Evolutionary conservation across 768 basidiomycete genomes (phyloP).

Genomic region (Mycena leptocephala): DNA sequence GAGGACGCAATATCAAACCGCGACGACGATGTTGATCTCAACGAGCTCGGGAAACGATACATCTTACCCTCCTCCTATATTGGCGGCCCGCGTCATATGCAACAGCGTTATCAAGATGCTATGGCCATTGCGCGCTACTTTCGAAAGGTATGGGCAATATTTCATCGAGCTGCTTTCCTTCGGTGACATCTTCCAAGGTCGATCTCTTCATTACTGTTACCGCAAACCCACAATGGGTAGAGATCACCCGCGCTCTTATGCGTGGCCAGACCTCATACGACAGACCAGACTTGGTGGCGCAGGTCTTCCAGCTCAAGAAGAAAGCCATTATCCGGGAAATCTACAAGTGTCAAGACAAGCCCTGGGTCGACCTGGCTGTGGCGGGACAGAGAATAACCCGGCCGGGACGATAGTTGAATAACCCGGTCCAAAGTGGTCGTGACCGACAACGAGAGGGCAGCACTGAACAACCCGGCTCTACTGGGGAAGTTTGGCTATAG

Average conservation of each 20-base stretch:
- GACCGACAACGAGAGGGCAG: too few species aligned
- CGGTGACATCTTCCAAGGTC: too few species aligned
- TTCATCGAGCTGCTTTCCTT: too few species aligned
- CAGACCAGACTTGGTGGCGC: constrained; percentile 64
- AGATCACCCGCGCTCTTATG: constrained; percentile 46
- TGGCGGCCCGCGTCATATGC: constrained; percentile 50
- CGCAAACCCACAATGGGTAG: not conserved
- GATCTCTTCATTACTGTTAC: not conserved
- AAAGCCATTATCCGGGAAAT: constrained; percentile 56
- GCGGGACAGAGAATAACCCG: too few species aligned
- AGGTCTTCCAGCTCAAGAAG: constrained; percentile 64
- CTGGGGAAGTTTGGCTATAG: too few species aligned
- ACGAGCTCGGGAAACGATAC: too few species aligned
- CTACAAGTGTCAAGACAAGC: too few species aligned
- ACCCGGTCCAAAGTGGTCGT: too few species aligned
- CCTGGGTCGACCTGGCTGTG: too few species aligned
- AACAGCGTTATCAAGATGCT: constrained; percentile 53
- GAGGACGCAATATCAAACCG: constrained; percentile 39
- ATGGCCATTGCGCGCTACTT: constrained; percentile 56
- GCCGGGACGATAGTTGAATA: too few species aligned
- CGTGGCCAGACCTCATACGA: constrained; percentile 57
- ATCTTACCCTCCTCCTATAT: constrained; percentile 37
- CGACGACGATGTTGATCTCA: constrained; percentile 37
- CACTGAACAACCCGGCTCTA: too few species aligned
- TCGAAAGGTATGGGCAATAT: too few species aligned